Base-by-base conservation (phyloP, 2,329 filamentous ascomycete genomes). In the Pestalotiopsis fici region DNA sequence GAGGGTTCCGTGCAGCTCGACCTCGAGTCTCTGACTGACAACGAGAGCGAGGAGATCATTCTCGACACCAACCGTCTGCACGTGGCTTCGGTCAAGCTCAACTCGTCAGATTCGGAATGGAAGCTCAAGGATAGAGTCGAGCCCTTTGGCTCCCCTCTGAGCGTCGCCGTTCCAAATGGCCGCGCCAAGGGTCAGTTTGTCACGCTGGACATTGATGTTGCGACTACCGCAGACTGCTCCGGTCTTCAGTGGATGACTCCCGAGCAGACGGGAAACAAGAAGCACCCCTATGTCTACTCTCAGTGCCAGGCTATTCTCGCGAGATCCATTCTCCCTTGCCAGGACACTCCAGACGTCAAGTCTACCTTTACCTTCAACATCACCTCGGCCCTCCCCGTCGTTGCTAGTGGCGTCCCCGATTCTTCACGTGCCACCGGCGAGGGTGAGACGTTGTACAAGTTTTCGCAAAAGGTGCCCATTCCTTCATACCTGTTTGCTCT, bases 281-380 rank as follows among this genome's bases (percentile, higher is more conserved):
- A 94, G 80, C 92, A 97, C 72, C 95, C 95, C 1, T 98, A 98
- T 81, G 95, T 98, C 90, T 98, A 98, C 83, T 97, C 93, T 57
- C 96, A 98, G 83, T 97, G 95, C 79, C 95, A 99, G 84, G 95
- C 95, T 65, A 98, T 98, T 75, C 95, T 98, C 76, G 94, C 93
- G 56, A 90, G 96, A 68, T 97, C 94, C 60, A 88, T 98, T 69
- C 97, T 98, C 79, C 96, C 96, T 6, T 98, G 95, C 81, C 95
- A 98, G 83, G 96, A 99, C 77, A 98, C 96, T 0, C 96, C 96
- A 3, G 95, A 98, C 78, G 93, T 98, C 74, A 99, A 99, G 84
- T 94, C 93, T n/a, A 97, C 94, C 1, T 94, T 95, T 80, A 90
- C 91, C 70, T 98, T 98, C 83, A 92, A 91, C 75, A 91, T 99